Percentiles rank a stretch among this genome's conserved stretches.
Evolutionary conservation across 257 asterid species (phyloP).

Genomic region (Ehretia macrophylla): DNA sequence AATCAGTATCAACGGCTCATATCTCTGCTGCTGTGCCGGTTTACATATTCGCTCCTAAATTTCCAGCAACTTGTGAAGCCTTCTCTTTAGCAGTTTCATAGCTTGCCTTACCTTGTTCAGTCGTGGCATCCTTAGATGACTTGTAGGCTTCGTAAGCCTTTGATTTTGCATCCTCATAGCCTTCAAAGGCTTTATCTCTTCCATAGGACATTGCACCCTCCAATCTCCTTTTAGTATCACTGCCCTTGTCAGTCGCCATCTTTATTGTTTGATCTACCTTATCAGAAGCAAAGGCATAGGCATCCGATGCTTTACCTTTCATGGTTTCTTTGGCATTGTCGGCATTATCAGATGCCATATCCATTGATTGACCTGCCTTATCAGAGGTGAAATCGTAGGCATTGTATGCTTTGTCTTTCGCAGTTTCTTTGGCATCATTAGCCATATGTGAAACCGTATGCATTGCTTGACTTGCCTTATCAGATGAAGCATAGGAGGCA

Average conservation of each 20-base stretch:
- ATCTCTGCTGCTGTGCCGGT: slow-evolving; percentile 17
- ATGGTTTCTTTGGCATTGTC: slow-evolving; percentile 18
- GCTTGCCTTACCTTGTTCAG: slow-evolving; percentile 29
- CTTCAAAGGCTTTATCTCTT: slow-evolving; percentile 16
- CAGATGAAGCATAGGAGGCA: slow-evolving; percentile 1
- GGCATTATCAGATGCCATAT: slow-evolving; percentile 21
- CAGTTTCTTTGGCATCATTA: slow-evolving; percentile 7
- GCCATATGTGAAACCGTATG: slow-evolving; percentile 12
- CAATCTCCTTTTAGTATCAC: slow-evolving; percentile 16
- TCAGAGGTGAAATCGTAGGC: background rate
- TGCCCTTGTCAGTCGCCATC: slow-evolving; percentile 29
- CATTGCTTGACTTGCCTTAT: slow-evolving; percentile 7
- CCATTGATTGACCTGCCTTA: slow-evolving; percentile 11
- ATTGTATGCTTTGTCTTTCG: slow-evolving; percentile 13
- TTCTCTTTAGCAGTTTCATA: slow-evolving; percentile 53
- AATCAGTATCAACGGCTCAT: slow-evolving; percentile 9
- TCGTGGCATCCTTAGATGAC: slow-evolving; percentile 32
- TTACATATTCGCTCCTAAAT: slow-evolving; percentile 38
- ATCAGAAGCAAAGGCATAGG: slow-evolving; percentile 4
- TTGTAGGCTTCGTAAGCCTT: slow-evolving; percentile 21
- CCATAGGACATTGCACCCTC: slow-evolving; percentile 6
- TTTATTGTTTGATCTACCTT: slow-evolving; percentile 17
- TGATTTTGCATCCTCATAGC: slow-evolving; percentile 28
- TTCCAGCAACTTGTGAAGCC: slow-evolving; percentile 46
- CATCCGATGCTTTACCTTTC: slow-evolving; percentile 5